These are phyloP conservation scores for Collybiopsis luxurians DNA, from an alignment of 768 basidiomycete genomes.

Conservation along the genomic window DNA sequence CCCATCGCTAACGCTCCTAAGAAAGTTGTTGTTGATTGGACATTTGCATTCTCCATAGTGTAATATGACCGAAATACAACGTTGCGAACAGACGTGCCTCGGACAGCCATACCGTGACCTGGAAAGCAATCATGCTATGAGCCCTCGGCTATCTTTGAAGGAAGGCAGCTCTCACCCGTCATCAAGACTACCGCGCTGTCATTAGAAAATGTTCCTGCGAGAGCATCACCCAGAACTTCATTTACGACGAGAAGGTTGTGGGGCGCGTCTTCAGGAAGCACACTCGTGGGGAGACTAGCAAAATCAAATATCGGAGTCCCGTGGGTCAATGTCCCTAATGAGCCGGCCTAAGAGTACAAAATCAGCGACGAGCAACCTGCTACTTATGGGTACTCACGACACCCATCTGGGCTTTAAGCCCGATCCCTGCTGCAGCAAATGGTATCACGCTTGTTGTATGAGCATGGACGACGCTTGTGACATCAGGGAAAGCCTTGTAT, in stretches of 20 bases:
- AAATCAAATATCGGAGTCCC: constrained; percentile 18
- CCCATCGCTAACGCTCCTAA: constrained; percentile 12
- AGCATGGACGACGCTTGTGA: constrained; percentile 14
- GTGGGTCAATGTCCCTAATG: not conserved
- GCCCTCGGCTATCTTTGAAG: too few relatives aligned
- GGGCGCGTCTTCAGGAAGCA: constrained; percentile 10
- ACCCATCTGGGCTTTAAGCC: constrained; percentile 14
- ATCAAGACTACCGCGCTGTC: constrained; percentile 18
- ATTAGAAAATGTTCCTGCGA: constrained; percentile 12
- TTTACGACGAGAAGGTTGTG: constrained; percentile 17
- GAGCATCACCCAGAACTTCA: constrained; percentile 15
- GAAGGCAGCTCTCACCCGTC: constrained; percentile 9
- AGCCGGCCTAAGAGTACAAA: constrained; percentile 8
- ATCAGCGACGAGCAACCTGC: not conserved
- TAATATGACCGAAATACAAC: constrained; percentile 17
- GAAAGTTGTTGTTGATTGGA: constrained; percentile 14
- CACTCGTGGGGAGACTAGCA: constrained; percentile 9
- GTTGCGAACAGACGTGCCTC: constrained; percentile 14
- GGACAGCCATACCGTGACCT: constrained; percentile 21
- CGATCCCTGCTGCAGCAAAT: constrained; percentile 15
- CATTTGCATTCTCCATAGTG: constrained; percentile 16
- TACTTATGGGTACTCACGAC: constrained; percentile 4
- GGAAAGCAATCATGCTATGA: too few relatives aligned
- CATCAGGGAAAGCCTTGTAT: constrained; percentile 18
- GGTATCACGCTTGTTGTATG: constrained; percentile 18